A percentile compares a stretch with the other conserved stretches of the same genome.
These are phyloP conservation scores for Letharia columbiana DNA, from an alignment of 495 filamentous ascomycete genomes.

Conservation along the genomic window DNA sequence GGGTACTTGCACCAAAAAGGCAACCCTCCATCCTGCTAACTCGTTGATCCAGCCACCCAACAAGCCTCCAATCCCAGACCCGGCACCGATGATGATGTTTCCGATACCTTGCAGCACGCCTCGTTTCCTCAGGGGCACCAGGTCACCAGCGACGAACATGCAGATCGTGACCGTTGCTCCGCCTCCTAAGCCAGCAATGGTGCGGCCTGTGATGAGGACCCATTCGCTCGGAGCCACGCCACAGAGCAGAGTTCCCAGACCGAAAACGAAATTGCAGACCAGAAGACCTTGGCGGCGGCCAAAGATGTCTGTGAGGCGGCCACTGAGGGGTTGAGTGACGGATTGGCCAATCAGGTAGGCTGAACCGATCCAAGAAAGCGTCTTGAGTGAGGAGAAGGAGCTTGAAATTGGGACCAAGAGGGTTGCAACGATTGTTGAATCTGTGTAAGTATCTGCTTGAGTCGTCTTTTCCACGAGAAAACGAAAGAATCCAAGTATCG, in stretches of 20 bases:
- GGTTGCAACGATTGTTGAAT: slow-evolving; percentile 76
- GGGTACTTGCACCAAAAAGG: slow-evolving; percentile 77
- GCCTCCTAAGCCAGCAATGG: slow-evolving; percentile 77
- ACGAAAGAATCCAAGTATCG: too few species aligned
- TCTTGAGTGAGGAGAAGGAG: slow-evolving; percentile 72
- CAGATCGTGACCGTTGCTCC: slow-evolving; percentile 73
- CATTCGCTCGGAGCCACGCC: slow-evolving; percentile 59
- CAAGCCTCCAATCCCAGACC: slow-evolving; percentile 59
- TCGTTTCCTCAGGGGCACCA: slow-evolving; percentile 72
- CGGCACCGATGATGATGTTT: slow-evolving; percentile 63
- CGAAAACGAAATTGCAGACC: slow-evolving; percentile 72
- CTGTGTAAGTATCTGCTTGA: slow-evolving; percentile 28
- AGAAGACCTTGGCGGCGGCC: slow-evolving; percentile 65
- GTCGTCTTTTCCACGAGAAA: neutral
- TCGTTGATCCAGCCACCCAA: slow-evolving; percentile 80
- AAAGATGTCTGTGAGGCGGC: slow-evolving; percentile 82
- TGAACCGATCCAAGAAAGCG: slow-evolving; percentile 57
- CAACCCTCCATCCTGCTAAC: slow-evolving; percentile 59
- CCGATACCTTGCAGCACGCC: slow-evolving; percentile 78
- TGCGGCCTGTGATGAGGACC: slow-evolving; percentile 65
- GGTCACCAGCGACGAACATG: slow-evolving; percentile 70
- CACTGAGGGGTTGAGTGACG: slow-evolving; percentile 73
- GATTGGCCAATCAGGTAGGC: slow-evolving; percentile 85
- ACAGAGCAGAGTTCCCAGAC: slow-evolving; percentile 70
- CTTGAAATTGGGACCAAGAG: slow-evolving; percentile 73